A percentile compares a stretch with the other conserved stretches of the same genome.
Evolutionary conservation across 768 basidiomycete species (phyloP).

Genomic region (Mycena latifolia): DNA sequence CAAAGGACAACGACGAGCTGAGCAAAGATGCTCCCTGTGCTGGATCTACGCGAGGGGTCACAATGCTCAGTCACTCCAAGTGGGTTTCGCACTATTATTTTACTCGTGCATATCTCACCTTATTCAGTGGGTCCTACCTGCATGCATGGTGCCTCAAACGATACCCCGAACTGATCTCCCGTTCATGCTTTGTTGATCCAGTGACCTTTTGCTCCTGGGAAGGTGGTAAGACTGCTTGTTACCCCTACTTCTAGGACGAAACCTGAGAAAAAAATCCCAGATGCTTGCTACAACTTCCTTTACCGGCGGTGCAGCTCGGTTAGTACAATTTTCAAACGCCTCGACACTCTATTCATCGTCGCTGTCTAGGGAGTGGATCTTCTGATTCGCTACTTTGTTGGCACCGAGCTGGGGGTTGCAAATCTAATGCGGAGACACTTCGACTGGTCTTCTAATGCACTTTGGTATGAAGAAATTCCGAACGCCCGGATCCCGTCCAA

Average conservation of each 20-base stretch:
- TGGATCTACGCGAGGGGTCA: slow-evolving; percentile 65
- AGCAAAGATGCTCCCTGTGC: slow-evolving; percentile 27
- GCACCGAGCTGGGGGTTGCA: slow-evolving; percentile 88
- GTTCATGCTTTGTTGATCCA: slow-evolving; percentile 94
- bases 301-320: slow-evolving; percentile 79
- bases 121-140: slow-evolving; percentile 76
- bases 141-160: slow-evolving; percentile 94
- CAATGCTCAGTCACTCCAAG: slow-evolving; percentile 92
- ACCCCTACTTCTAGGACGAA: background rate
- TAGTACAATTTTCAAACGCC: slow-evolving; percentile 39
- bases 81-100: slow-evolving; percentile 47
- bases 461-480: slow-evolving; percentile 94
- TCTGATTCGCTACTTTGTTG: slow-evolving; percentile 89
- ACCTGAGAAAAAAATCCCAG: slow-evolving; percentile 49
- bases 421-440: slow-evolving; percentile 88
- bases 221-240: slow-evolving; percentile 70
- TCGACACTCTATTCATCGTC: slow-evolving; percentile 13
- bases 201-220: slow-evolving; percentile 95
- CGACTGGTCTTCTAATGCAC: slow-evolving; percentile 88
- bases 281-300: slow-evolving; percentile 93
- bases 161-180: slow-evolving; percentile 72
- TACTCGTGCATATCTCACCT: slow-evolving; percentile 10
- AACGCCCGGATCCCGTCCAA: slow-evolving; percentile 76
- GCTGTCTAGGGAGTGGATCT: slow-evolving; percentile 78
- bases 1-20: slow-evolving; percentile 39